Conservation (phyloP, 129 eudicot species). For the Chrysanthemum makinoi region DNA sequence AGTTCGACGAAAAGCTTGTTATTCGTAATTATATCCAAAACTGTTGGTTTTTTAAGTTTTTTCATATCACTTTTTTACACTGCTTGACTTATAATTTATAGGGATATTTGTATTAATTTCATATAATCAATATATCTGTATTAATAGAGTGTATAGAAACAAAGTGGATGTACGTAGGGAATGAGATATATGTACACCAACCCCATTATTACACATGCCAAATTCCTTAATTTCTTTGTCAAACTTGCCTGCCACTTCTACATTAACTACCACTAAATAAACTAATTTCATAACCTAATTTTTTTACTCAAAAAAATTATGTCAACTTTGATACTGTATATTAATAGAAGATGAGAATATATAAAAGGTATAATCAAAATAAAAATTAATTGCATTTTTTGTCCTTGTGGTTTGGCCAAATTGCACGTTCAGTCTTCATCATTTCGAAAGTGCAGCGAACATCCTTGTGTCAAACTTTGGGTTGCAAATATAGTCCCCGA, state of each 20-base stretch:
- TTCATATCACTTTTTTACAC: too few species aligned
- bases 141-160: not conserved
- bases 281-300: not conserved
- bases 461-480: too few species aligned
- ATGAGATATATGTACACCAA: not conserved
- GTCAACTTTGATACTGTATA: too few species aligned
- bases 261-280: slow-evolving; percentile 6
- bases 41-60: too few species aligned
- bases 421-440: too few species aligned
- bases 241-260: slow-evolving; percentile 20
- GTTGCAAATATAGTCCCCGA: too few species aligned
- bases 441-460: too few species aligned
- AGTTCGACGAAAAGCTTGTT: not conserved
- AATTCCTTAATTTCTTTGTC: slow-evolving; percentile 1
- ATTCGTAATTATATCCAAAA: too few species aligned
- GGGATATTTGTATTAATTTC: too few species aligned
- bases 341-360: not conserved
- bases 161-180: not conserved
- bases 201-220: slow-evolving; percentile 19
- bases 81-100: too few species aligned
- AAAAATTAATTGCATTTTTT: too few species aligned
- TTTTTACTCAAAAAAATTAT: not conserved
- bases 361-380: slow-evolving; percentile 7
- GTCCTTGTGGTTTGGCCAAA: too few species aligned
- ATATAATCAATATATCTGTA: not conserved